These are phyloP conservation scores for Nicotiana benthamiana DNA, from an alignment of 257 asterid genomes.

Conservation along the genomic window DNA sequence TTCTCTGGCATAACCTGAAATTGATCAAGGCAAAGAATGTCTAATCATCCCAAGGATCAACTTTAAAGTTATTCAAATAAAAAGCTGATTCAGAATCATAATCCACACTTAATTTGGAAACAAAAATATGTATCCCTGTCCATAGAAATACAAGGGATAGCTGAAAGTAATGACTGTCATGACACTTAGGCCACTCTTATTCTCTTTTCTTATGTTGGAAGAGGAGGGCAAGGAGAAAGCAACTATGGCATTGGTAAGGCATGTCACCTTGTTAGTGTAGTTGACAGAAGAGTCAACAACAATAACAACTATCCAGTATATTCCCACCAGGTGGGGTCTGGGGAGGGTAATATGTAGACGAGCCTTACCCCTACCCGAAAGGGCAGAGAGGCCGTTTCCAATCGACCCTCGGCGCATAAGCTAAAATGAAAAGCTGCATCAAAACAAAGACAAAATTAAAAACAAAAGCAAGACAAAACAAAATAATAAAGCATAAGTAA, in stretches of 20 bases:
- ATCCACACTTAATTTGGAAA: background rate
- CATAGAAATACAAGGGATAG: background rate
- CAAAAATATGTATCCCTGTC: background rate
- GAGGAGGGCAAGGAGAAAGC: background rate
- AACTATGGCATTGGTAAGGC: background rate
- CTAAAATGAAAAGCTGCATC: no score
- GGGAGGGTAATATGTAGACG: no score
- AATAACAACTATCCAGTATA: no score
- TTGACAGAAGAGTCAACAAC: background rate
- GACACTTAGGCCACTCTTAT: background rate
- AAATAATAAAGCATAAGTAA: no score
- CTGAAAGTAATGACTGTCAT: background rate
- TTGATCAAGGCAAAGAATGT: background rate
- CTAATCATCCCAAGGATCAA: background rate
- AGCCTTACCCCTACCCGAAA: no score
- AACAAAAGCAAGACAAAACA: no score
- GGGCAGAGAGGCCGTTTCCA: no score
- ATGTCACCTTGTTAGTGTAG: background rate
- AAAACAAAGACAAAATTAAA: no score
- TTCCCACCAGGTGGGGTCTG: no score
- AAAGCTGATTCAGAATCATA: background rate
- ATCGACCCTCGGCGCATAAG: no score
- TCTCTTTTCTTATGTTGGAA: background rate
- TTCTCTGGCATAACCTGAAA: constrained; percentile 93
- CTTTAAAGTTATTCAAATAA: background rate